Percentiles rank a stretch among this genome's conserved stretches.
Conservation (phyloP, 2,329 filamentous ascomycete genomes). For the Curvularia spicifera region DNA sequence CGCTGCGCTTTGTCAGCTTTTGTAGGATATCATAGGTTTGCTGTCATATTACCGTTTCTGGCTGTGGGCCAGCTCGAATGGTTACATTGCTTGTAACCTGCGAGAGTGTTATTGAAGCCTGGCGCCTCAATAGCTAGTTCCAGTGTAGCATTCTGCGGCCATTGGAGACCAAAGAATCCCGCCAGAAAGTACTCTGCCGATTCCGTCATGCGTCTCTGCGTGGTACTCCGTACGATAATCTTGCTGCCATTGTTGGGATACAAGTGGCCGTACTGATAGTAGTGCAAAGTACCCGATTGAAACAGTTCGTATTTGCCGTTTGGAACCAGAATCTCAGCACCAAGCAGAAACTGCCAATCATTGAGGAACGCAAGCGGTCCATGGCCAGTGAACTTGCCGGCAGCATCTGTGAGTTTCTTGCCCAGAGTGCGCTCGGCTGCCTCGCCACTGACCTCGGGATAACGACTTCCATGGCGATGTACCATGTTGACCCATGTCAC, state of each 20-base stretch:
- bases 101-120: constrained; percentile 73
- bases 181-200: constrained; percentile 79
- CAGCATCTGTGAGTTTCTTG: constrained; percentile 63
- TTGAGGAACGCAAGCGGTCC: constrained; percentile 71
- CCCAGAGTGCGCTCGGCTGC: constrained; percentile 62
- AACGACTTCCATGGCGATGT: constrained; percentile 74
- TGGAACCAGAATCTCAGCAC: constrained; percentile 73
- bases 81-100: constrained; percentile 70
- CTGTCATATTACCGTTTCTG: constrained; percentile 52
- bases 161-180: constrained; percentile 78
- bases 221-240: constrained; percentile 75
- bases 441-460: constrained; percentile 67
- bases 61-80: constrained; percentile 61
- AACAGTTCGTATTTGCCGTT: constrained; percentile 76
- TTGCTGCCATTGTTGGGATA: constrained; percentile 73
- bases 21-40: neutral
- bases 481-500: constrained; percentile 76
- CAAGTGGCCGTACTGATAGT: constrained; percentile 73
- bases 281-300: constrained; percentile 72
- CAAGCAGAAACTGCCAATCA: constrained; percentile 71
- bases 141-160: constrained; percentile 74
- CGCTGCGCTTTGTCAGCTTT: constrained; percentile 52
- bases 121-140: constrained; percentile 71
- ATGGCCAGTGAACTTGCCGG: constrained; percentile 61
- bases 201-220: constrained; percentile 78